Conservation (phyloP, 2,329 filamentous ascomycete genomes). For the Tricladium varicosporioides region DNA sequence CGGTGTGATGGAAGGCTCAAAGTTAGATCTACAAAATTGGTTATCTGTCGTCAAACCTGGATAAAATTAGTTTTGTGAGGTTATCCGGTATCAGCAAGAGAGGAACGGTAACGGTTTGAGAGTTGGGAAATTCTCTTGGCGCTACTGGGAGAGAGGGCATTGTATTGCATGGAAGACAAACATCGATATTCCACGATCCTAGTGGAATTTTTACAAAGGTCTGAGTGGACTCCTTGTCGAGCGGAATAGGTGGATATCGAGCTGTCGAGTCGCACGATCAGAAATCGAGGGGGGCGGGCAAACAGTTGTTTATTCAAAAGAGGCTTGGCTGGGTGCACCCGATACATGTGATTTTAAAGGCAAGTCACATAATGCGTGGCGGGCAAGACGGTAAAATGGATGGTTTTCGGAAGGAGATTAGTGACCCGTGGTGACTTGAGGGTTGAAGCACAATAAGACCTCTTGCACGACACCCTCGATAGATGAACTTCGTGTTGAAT, state of each 20-base stretch:
- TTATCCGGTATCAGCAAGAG: background rate
- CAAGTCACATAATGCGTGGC: conserved; percentile 3
- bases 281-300: no score
- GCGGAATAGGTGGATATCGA: no score
- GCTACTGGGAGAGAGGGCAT: background rate
- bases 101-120: background rate
- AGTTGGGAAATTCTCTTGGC: background rate
- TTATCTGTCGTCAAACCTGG: no score
- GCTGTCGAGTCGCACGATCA: no score
- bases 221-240: no score
- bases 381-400: background rate
- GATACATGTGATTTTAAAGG: no score
- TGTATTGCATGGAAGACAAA: no score
- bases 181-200: no score
- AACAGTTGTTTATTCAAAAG: no score
- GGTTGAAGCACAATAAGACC: background rate
- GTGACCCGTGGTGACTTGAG: background rate
- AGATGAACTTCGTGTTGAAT: background rate
- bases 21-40: background rate
- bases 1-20: background rate
- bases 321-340: no score
- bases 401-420: background rate
- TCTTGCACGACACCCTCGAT: background rate
- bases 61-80: background rate
- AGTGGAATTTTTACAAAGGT: no score